A percentile compares a stretch with the other conserved stretches of the same genome.
These are phyloP conservation scores for Nyctanthes arbortristis DNA, from an alignment of 257 asterid species.

Conservation along the genomic window DNA sequence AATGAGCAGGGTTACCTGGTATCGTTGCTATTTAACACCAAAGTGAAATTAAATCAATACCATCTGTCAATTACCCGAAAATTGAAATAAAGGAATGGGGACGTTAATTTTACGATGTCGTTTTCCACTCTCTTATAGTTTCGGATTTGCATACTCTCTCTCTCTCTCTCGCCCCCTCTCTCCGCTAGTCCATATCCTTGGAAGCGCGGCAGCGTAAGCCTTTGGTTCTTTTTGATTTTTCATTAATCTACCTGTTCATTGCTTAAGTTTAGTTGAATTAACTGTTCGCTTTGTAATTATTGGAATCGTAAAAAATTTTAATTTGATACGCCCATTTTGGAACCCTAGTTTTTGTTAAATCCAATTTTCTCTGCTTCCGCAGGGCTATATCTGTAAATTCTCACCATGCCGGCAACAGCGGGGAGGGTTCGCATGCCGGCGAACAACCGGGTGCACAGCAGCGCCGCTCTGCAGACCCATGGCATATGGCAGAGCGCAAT, in stretches of 20 bases:
- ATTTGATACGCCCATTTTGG: too few species aligned
- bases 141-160: too few species aligned
- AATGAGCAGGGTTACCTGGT: too few species aligned
- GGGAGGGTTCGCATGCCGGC: slow-evolving; percentile 99
- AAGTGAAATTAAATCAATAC: too few species aligned
- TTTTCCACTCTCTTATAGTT: too few species aligned
- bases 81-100: too few species aligned
- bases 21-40: too few species aligned
- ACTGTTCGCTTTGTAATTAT: background rate
- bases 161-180: background rate
- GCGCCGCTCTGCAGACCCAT: slow-evolving; percentile 97
- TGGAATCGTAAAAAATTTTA: background rate
- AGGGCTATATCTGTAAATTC: slow-evolving; percentile 1
- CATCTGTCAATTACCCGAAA: too few species aligned
- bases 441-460: slow-evolving; percentile 99
- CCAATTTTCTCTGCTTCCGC: background rate
- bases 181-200: background rate
- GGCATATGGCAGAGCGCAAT: too few species aligned
- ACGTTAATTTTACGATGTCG: too few species aligned
- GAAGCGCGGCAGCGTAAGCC: slow-evolving; percentile 7
- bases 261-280: background rate
- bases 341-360: slow-evolving; percentile 7
- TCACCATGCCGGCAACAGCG: slow-evolving; percentile 97
- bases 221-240: background rate
- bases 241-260: background rate